A percentile compares a stretch with the other conserved stretches of the same genome.
Conservation (phyloP, 129 eudicot genomes). For the Flaveria brownii region DNA sequence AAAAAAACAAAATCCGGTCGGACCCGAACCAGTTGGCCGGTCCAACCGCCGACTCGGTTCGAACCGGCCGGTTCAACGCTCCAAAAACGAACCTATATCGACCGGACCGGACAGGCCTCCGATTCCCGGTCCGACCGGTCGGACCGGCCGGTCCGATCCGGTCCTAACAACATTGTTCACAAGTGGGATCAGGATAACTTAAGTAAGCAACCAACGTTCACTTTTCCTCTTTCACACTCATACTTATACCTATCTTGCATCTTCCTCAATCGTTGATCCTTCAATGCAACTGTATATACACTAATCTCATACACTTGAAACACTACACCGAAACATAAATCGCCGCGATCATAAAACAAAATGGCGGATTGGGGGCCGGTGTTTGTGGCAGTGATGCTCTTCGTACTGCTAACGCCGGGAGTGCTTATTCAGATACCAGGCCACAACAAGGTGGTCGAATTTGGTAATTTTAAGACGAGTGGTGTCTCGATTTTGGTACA, state of each 20-base stretch:
- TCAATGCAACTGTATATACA: constrained; percentile 29
- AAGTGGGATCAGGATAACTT: constrained; percentile 43
- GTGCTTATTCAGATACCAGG: constrained; percentile 87
- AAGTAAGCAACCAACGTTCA: constrained; percentile 34
- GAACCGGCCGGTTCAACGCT: too few relatives aligned
- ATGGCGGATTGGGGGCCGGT: constrained; percentile 98
- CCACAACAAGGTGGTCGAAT: constrained; percentile 58
- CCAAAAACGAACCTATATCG: too few relatives aligned
- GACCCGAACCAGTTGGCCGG: too few relatives aligned
- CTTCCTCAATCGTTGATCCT: constrained; percentile 37
- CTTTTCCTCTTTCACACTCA: constrained; percentile 40
- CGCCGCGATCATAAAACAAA: neutral
- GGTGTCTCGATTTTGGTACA: constrained; percentile 88
- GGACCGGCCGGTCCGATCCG: too few relatives aligned
- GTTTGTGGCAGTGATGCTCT: constrained; percentile 83
- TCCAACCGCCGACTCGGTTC: too few relatives aligned
- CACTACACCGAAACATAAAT: neutral
- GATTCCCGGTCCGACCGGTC: too few relatives aligned
- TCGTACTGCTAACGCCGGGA: constrained; percentile 76
- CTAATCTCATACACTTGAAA: neutral
- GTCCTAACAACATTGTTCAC: too few relatives aligned
- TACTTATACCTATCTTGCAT: constrained; percentile 44
- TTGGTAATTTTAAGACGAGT: constrained; percentile 76
- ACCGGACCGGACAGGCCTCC: too few relatives aligned
- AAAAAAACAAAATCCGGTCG: too few relatives aligned